Conservation (phyloP, 768 basidiomycete genomes). For the Postia placenta region DNA sequence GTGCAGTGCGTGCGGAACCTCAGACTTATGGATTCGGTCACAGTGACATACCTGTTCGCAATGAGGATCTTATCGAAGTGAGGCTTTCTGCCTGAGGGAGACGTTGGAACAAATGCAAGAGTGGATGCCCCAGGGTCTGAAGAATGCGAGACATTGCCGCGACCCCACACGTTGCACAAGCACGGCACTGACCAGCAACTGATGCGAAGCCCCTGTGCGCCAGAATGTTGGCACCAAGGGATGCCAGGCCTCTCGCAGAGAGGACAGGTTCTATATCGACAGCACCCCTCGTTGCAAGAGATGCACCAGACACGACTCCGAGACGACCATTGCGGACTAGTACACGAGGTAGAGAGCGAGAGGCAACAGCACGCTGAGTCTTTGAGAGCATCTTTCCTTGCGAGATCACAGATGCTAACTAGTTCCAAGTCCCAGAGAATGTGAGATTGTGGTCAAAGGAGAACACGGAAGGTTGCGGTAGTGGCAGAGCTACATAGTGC, state of each 20-base stretch:
- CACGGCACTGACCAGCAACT: conserved; percentile 4
- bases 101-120: neutral
- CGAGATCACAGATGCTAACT: too few relatives aligned
- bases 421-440: too few relatives aligned
- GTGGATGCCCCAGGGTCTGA: neutral
- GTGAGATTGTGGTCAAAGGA: too few relatives aligned
- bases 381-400: conserved; percentile 5
- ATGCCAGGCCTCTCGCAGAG: too few relatives aligned
- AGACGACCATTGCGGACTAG: too few relatives aligned
- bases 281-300: neutral
- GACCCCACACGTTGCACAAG: neutral
- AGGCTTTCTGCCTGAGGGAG: conserved; percentile 28
- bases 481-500: neutral
- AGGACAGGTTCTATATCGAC: neutral
- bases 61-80: conserved; percentile 90
- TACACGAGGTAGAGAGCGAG: conserved; percentile 1
- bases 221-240: neutral
- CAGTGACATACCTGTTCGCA: conserved; percentile 63
- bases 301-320: too few relatives aligned
- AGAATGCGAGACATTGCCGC: neutral
- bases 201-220: conserved; percentile 6
- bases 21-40: neutral
- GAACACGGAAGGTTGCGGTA: neutral
- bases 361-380: conserved; percentile 4
- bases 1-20: too few relatives aligned